These are phyloP conservation scores for Beta corolliflora DNA, from an alignment of 179 eudicot species.

Conservation along the genomic window DNA sequence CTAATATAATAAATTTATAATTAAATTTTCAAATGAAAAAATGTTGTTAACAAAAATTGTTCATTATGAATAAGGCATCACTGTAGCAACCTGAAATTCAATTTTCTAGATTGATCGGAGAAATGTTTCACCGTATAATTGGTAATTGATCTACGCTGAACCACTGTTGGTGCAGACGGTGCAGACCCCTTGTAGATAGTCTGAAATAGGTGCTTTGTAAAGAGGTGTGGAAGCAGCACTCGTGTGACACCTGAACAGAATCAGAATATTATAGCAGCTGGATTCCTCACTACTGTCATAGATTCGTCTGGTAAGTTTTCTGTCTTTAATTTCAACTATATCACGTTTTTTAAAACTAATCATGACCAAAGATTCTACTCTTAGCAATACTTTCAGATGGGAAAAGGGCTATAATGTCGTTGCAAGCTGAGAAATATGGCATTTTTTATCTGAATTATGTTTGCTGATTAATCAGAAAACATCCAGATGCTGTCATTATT, in stretches of 20 bases:
- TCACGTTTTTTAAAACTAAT: neutral
- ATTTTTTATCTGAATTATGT: neutral
- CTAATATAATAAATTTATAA: too few species aligned
- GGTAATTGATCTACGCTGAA: neutral
- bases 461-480: neutral
- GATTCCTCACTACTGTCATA: constrained; percentile 1
- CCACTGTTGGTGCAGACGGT: neutral
- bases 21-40: too few species aligned
- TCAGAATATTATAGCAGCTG: neutral
- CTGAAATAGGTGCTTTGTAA: neutral
- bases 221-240: too few species aligned
- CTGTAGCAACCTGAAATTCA: too few species aligned
- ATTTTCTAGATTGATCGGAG: neutral
- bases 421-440: neutral
- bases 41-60: too few species aligned
- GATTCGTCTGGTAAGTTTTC: neutral
- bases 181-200: neutral
- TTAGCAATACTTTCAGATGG: neutral
- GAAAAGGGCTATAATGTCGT: neutral
- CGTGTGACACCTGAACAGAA: too few species aligned
- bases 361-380: neutral
- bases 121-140: neutral
- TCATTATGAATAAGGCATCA: too few species aligned
- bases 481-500: neutral
- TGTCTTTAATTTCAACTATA: neutral